Evolutionary conservation across 306 rosid genomes (phyloP).

Genomic region (Lotus japonicus): DNA sequence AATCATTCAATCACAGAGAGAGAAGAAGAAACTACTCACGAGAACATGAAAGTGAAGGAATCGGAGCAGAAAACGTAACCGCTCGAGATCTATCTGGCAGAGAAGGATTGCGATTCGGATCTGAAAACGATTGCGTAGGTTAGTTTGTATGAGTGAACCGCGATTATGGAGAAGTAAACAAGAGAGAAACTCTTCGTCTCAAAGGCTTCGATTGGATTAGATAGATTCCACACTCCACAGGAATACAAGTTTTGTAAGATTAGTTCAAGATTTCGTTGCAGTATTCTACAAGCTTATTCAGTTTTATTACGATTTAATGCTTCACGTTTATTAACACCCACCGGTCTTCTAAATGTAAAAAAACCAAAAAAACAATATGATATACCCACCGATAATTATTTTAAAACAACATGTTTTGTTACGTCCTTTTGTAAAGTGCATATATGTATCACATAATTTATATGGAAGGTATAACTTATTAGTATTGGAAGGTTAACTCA

Average conservation of each 20-base stretch:
- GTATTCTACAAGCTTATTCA: no score
- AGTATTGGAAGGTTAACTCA: no score
- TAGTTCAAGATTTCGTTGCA: constrained; percentile 2
- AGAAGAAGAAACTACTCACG: constrained; percentile 33
- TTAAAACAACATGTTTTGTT: no score
- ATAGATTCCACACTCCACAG: no score
- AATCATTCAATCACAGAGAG: background rate
- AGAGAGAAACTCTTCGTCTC: background rate
- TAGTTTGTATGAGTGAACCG: constrained; percentile 12
- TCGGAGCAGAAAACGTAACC: constrained; percentile 14
- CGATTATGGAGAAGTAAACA: constrained; percentile 21
- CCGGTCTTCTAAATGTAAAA: no score
- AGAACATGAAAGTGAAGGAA: constrained; percentile 53
- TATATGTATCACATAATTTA: no score
- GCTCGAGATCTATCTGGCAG: constrained; percentile 37
- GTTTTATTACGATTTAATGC: no score
- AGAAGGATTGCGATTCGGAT: constrained; percentile 45
- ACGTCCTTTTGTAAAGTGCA: no score
- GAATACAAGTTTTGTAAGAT: background rate
- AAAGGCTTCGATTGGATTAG: background rate
- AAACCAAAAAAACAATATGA: no score
- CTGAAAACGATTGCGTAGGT: constrained; percentile 32
- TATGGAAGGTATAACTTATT: no score
- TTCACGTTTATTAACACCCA: no score
- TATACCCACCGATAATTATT: no score